Conservation (phyloP, 768 basidiomycete species). For the Leccinum boreale region DNA sequence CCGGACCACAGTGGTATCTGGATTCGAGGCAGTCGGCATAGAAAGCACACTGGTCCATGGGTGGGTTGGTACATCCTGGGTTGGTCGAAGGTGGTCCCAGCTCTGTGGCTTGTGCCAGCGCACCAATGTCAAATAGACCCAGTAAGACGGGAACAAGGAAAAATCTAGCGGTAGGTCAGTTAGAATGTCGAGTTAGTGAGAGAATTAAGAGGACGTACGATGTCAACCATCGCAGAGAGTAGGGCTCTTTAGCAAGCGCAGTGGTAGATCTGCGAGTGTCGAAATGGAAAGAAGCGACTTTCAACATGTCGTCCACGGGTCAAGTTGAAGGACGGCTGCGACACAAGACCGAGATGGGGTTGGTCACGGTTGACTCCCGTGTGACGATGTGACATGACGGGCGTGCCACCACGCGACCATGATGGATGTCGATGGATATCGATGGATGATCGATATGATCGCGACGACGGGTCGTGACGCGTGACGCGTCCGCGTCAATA, state of each 20-base stretch:
- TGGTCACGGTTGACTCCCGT: too few relatives aligned
- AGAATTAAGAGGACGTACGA: background rate
- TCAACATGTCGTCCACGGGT: background rate
- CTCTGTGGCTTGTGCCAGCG: background rate
- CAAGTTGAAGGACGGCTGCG: too few relatives aligned
- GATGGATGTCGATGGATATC: too few relatives aligned
- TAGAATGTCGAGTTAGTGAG: background rate
- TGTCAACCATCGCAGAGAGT: background rate
- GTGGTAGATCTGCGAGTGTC: background rate
- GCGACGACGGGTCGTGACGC: too few relatives aligned
- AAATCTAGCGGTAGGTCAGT: background rate
- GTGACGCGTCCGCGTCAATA: too few relatives aligned
- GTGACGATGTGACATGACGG: too few relatives aligned
- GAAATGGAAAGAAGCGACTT: background rate
- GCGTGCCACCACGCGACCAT: too few relatives aligned
- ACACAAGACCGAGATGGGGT: too few relatives aligned
- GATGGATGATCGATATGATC: too few relatives aligned
- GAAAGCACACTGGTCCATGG: conserved; percentile 37
- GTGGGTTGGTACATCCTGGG: conserved; percentile 27
- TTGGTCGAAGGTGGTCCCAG: background rate
- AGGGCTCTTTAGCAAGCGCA: background rate
- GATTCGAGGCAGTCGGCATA: background rate
- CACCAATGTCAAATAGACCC: background rate
- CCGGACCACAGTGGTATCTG: background rate
- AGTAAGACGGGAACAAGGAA: background rate